Conservation (phyloP, 2,329 filamentous ascomycete species). For the Aspergillus alliaceus region DNA sequence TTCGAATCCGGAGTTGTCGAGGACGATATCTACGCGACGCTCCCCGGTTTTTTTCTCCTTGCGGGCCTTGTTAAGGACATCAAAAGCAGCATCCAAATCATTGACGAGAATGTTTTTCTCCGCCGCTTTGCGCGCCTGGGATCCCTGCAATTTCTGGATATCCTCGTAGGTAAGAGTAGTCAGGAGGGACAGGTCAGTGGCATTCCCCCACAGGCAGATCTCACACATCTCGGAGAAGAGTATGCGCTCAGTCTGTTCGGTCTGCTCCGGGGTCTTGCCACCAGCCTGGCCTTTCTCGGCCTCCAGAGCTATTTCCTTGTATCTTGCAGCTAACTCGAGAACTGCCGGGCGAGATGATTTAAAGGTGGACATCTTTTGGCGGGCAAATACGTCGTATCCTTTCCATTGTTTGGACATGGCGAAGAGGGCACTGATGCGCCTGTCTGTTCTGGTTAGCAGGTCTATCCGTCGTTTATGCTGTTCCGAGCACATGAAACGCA, state of each 20-base stretch:
- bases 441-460: conserved; percentile 42
- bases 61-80: conserved; percentile 64
- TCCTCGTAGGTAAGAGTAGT: conserved; percentile 92
- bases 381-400: conserved; percentile 81
- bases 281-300: conserved; percentile 53
- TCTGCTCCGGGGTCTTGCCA: conserved; percentile 41
- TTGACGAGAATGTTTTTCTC: conserved; percentile 93
- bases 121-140: conserved; percentile 77
- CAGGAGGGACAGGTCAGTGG: conserved; percentile 87
- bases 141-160: conserved; percentile 93
- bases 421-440: conserved; percentile 80
- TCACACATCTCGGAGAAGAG: conserved; percentile 93
- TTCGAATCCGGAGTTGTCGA: conserved; percentile 97
- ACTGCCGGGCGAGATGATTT: conserved; percentile 86
- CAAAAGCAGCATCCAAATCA: conserved; percentile 73
- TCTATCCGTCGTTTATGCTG: neutral
- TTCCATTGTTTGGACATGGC: conserved; percentile 78
- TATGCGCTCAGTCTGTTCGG: conserved; percentile 69
- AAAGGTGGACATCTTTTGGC: conserved; percentile 90
- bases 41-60: conserved; percentile 61
- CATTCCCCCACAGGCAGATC: conserved; percentile 96
- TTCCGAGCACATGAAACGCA: conserved; percentile 20
- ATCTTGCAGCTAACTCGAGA: conserved; percentile 75
- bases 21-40: conserved; percentile 84
- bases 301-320: conserved; percentile 70